These are phyloP conservation scores for Ogataea nakhonphanomensis DNA, from an alignment of 805 yeast genomes.

Conservation along the genomic window DNA sequence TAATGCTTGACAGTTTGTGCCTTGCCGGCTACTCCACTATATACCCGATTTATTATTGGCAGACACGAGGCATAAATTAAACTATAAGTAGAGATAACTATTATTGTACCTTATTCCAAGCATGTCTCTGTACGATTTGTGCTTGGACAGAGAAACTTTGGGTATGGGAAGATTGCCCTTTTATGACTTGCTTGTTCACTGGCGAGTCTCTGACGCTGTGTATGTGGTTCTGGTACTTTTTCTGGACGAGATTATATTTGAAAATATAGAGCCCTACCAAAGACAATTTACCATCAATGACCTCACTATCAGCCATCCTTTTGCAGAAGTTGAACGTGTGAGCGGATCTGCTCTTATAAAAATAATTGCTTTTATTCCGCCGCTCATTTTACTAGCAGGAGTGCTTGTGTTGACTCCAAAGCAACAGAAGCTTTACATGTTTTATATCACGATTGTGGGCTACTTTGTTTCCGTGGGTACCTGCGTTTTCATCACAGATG, in stretches of 20 bases:
- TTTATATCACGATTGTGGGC: conserved; percentile 67
- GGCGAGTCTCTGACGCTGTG: conserved; percentile 27
- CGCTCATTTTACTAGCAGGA: conserved; percentile 33
- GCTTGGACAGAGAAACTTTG: conserved; percentile 28
- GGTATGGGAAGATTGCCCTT: conserved; percentile 24
- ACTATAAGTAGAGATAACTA: too few species aligned
- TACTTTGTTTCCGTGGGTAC: conserved; percentile 55
- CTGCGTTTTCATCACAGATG: conserved; percentile 64
- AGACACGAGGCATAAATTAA: background rate
- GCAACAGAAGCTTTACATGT: conserved; percentile 52
- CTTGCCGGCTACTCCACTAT: background rate
- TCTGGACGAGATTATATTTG: conserved; percentile 27
- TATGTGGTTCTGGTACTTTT: conserved; percentile 20
- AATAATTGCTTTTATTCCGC: conserved; percentile 53
- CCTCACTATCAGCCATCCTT: conserved; percentile 75
- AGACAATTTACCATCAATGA: conserved; percentile 78
- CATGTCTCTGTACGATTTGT: conserved; percentile 10
- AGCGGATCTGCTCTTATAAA: conserved; percentile 50
- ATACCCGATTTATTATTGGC: conserved; percentile 2
- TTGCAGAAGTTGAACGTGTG: conserved; percentile 71
- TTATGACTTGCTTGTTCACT: conserved; percentile 19
- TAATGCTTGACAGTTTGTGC: too few species aligned
- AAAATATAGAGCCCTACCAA: conserved; percentile 56
- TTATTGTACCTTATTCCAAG: too few species aligned
- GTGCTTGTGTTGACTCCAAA: conserved; percentile 42